These are phyloP conservation scores for Lotmaria passim DNA, from an alignment of 208 protist species.

Conservation along the genomic window DNA sequence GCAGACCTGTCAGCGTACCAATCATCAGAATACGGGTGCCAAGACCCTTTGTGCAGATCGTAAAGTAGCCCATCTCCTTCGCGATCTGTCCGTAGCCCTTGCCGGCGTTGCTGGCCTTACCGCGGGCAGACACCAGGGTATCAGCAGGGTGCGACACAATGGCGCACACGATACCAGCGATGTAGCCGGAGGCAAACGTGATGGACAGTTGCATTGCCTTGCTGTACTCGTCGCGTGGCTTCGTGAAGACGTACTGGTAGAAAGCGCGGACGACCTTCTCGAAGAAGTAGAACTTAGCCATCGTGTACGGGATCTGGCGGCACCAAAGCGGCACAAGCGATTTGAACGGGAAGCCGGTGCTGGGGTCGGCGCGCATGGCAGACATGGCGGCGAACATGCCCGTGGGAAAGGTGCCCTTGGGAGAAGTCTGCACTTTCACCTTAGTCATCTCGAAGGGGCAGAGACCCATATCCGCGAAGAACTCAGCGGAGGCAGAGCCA, in stretches of 20 bases:
- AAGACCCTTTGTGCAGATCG: constrained; percentile 89
- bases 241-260: constrained; percentile 91
- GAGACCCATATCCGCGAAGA: constrained; percentile 96
- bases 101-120: constrained; percentile 85
- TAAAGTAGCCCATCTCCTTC: constrained; percentile 84
- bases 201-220: constrained; percentile 90
- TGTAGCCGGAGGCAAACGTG: constrained; percentile 94
- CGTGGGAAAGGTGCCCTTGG: constrained; percentile 84
- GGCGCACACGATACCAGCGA: constrained; percentile 94
- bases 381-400: constrained; percentile 65
- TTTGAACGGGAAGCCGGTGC: constrained; percentile 89
- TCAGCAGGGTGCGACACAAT: constrained; percentile 97
- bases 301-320: constrained; percentile 96
- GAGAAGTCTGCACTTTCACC: constrained; percentile 92
- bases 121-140: constrained; percentile 92
- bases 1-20: constrained; percentile 95
- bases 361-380: constrained; percentile 71
- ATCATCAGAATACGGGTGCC: constrained; percentile 97
- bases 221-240: constrained; percentile 79
- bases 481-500: constrained; percentile 95
- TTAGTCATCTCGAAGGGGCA: constrained; percentile 96
- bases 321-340: constrained; percentile 92
- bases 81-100: constrained; percentile 84
- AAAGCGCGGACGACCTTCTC: constrained; percentile 85
- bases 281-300: constrained; percentile 96